Conservation (phyloP, 495 filamentous ascomycete genomes). For the Penicillium alfredii region DNA sequence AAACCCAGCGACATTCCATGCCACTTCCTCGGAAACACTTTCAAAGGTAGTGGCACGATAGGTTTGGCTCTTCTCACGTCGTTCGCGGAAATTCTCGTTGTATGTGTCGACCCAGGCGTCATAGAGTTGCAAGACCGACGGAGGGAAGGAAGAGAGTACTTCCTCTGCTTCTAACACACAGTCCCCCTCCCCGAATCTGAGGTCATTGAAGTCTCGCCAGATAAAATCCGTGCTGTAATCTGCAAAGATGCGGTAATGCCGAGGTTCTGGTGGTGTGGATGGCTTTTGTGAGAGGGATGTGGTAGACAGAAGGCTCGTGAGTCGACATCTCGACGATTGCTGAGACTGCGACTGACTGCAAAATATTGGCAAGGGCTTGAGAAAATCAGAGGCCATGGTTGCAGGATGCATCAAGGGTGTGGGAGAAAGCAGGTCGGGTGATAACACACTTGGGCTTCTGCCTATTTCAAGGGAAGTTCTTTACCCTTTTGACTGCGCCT, state of each 20-base stretch:
- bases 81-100: constrained; percentile 7
- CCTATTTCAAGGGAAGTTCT: too few species aligned
- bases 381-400: constrained; percentile 14
- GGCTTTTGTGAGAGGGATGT: not conserved
- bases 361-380: constrained; percentile 14
- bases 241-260: constrained; percentile 16
- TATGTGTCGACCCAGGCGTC: constrained; percentile 19
- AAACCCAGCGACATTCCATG: constrained; percentile 21
- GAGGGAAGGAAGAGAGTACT: constrained; percentile 6
- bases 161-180: constrained; percentile 5
- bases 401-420: too few species aligned
- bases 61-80: constrained; percentile 6
- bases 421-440: too few species aligned
- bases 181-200: constrained; percentile 2
- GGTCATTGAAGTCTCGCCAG: constrained; percentile 9
- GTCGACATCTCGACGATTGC: constrained; percentile 2
- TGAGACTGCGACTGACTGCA: constrained; percentile 11
- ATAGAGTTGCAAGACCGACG: constrained; percentile 11
- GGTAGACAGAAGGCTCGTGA: not conserved
- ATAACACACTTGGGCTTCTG: too few species aligned
- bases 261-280: not conserved
- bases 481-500: too few species aligned
- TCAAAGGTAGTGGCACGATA: constrained; percentile 7
- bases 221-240: constrained; percentile 21
- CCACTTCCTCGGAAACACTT: constrained; percentile 11